These are phyloP conservation scores for Protomyces pachydermus DNA, from an alignment of 1,139 yeast species.

Conservation along the genomic window DNA sequence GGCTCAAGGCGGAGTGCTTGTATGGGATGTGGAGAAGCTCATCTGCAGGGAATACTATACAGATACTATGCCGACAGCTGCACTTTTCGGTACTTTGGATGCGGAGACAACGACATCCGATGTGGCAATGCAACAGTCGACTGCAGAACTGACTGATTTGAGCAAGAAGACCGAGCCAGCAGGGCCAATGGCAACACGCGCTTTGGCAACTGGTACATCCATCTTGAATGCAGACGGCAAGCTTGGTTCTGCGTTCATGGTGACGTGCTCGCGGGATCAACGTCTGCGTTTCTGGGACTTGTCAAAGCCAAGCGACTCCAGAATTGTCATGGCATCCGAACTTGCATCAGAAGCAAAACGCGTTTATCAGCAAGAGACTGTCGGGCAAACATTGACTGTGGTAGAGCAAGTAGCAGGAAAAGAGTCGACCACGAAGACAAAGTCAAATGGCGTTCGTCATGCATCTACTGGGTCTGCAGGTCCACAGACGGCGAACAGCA, in stretches of 20 bases:
- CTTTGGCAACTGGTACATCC: slow-evolving; percentile 28
- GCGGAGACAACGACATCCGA: slow-evolving; percentile 9
- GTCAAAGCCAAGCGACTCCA: slow-evolving; percentile 43
- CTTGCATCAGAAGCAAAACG: slow-evolving; percentile 28
- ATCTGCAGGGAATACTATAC: slow-evolving; percentile 27
- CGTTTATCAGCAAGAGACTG: background rate
- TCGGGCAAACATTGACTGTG: background rate
- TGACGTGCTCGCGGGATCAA: slow-evolving; percentile 43
- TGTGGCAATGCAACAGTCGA: background rate
- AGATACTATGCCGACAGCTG: background rate
- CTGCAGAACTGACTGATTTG: background rate
- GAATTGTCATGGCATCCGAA: slow-evolving; percentile 40
- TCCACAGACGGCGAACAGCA: background rate
- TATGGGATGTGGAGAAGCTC: slow-evolving; percentile 64
- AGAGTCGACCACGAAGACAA: background rate
- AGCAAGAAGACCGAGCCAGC: background rate
- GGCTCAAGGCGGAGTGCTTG: slow-evolving; percentile 51
- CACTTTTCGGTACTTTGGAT: background rate
- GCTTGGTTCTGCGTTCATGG: slow-evolving; percentile 34
- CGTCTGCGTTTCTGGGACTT: slow-evolving; percentile 51
- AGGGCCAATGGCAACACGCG: background rate
- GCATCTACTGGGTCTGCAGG: background rate
- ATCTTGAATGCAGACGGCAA: slow-evolving; percentile 33
- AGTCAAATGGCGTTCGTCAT: background rate
- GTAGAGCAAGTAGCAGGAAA: background rate